Conservation (phyloP, 1,284 basidiomycete species). For the Marasmius tenuissimus region DNA sequence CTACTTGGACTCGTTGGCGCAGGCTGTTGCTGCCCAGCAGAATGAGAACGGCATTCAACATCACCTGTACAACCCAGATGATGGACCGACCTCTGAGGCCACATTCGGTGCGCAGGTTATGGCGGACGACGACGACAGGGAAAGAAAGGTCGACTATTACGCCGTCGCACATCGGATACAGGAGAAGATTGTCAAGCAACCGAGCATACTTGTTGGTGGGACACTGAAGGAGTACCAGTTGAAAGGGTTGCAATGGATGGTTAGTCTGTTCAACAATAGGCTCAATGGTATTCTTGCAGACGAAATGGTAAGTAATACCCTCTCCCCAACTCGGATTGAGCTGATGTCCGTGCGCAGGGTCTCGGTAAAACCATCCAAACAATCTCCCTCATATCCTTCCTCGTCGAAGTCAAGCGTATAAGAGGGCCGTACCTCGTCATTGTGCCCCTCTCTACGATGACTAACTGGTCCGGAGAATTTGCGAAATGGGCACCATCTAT, state of each 20-base stretch:
- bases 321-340: background rate
- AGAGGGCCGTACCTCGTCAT: conserved; percentile 97
- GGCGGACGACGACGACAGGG: conserved; percentile 65
- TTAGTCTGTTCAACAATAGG: conserved; percentile 97
- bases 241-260: conserved; percentile 97
- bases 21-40: conserved; percentile 94
- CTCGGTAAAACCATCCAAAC: conserved; percentile 96
- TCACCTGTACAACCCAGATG: conserved; percentile 51
- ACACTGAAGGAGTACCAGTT: conserved; percentile 92
- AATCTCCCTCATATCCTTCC: conserved; percentile 94
- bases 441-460: conserved; percentile 97
- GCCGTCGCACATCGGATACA: conserved; percentile 93
- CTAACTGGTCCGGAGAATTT: conserved; percentile 98
- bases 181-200: conserved; percentile 87
- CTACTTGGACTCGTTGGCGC: conserved; percentile 93
- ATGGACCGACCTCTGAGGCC: conserved; percentile 80
- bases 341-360: conserved; percentile 58
- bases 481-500: conserved; percentile 95
- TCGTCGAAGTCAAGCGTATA: conserved; percentile 92
- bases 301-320: conserved; percentile 80
- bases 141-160: conserved; percentile 93
- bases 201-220: conserved; percentile 79
- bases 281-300: conserved; percentile 97
- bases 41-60: conserved; percentile 55
- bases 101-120: conserved; percentile 85